These are phyloP conservation scores for Podaxis rugospora DNA, from an alignment of 768 basidiomycete genomes.

Conservation along the genomic window DNA sequence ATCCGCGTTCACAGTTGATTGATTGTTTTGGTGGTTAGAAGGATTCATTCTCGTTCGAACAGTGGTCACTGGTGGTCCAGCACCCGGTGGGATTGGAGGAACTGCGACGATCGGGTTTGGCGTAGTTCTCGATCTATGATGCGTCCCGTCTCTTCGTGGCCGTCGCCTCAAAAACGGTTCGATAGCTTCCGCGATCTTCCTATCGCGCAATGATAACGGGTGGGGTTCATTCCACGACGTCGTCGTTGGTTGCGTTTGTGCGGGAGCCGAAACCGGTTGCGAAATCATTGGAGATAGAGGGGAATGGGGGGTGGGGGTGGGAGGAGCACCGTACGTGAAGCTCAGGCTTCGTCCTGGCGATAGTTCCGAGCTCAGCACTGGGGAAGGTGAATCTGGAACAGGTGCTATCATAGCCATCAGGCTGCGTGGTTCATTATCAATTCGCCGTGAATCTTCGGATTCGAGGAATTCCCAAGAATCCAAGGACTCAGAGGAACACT, in stretches of 20 bases:
- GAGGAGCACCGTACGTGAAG: constrained; percentile 22
- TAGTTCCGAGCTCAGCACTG: constrained; percentile 4
- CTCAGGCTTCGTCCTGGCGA: constrained; percentile 26
- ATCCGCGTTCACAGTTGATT: background rate
- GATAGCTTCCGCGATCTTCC: constrained; percentile 1
- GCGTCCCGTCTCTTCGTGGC: background rate
- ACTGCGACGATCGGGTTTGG: background rate
- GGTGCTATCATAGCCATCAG: constrained; percentile 24
- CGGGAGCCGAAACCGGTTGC: constrained; percentile 7
- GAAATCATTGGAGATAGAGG: constrained; percentile 9
- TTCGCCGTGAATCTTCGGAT: constrained; percentile 12
- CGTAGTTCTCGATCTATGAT: background rate
- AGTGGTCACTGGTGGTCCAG: constrained; percentile 8
- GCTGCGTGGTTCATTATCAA: constrained; percentile 20
- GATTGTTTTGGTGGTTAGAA: background rate
- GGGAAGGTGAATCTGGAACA: constrained; percentile 13
- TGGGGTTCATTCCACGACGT: constrained; percentile 3
- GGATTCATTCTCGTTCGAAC: constrained; percentile 6
- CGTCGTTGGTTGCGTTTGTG: constrained; percentile 4
- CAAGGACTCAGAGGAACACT: constrained; percentile 5
- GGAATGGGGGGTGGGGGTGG: constrained; percentile 6
- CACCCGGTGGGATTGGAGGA: background rate
- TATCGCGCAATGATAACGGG: constrained; percentile 5
- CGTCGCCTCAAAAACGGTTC: constrained; percentile 1
- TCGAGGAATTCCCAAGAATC: constrained; percentile 46